Base-by-base conservation (phyloP, 352 stramenopile species). In the Pythium diclinum region DNA sequence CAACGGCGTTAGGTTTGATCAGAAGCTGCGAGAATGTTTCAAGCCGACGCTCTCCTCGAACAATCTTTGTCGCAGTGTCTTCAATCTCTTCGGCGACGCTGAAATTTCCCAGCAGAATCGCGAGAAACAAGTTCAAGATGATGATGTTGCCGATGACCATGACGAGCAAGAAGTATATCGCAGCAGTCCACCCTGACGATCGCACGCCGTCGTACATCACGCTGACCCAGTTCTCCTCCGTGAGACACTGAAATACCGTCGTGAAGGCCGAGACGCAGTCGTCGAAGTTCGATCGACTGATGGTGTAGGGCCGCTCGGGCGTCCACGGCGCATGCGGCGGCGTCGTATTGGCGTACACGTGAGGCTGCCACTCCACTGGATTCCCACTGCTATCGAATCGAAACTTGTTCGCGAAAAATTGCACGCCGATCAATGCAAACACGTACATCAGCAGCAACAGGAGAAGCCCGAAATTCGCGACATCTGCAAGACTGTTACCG, bases 401-500 rank as follows among this genome's bases (percentile, higher is more conserved):
- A 33, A 94, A 78, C 61, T 85, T 81, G 71, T 92, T 96, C 2
- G 88, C 79, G 55, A 97, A 97, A 52, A 97, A 87, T 38, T 85
- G 73, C 75, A 79, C 83, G 11, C 77, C 78, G 34, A 87, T 79
- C 19, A 97, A 67, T 16, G 84, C 72, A 63, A 92, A 96, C n/a
- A 97, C 91, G 53, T 92, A 96, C 67, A 97, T 88, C 52, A 96
- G 81, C 6, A 98, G 74, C 11, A 91, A 56, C 14, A 98, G 73
- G 3, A 98, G 74, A 36, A 98, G 56, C 1, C 73, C 84, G 68
- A 97, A 97, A 63, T 95, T 95, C 21, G 71, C 72, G 9, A 97
- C 76, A 44, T 97, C 91, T 1, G 83, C 65, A 19, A 96, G 62
- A 57, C 88, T 94, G 52, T 84, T 85, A 38, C 65, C 65, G 17